These are phyloP conservation scores for Solanum clarkiae DNA, from an alignment of 257 asterid species.

Conservation along the genomic window DNA sequence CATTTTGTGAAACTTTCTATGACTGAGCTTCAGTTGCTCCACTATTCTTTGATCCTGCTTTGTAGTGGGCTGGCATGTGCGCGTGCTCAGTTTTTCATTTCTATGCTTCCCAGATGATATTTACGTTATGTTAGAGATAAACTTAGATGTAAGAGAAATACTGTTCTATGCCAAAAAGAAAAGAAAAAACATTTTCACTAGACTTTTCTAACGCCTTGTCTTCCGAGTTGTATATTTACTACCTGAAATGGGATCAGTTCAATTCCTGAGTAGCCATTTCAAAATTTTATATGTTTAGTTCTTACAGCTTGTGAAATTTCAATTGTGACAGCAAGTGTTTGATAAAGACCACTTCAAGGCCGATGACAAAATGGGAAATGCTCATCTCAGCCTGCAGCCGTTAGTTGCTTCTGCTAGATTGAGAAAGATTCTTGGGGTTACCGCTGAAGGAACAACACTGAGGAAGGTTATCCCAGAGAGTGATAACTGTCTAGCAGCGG, in stretches of 20 bases:
- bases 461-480: slow-evolving; percentile 35
- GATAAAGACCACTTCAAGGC: slow-evolving; percentile 41
- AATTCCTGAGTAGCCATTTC: neutral
- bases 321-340: slow-evolving; percentile 29
- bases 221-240: neutral
- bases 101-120: neutral
- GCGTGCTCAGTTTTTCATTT: neutral
- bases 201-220: neutral
- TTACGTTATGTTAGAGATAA: neutral
- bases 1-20: neutral
- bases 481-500: slow-evolving; percentile 39
- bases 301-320: neutral
- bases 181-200: neutral
- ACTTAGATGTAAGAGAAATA: neutral
- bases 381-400: slow-evolving; percentile 30
- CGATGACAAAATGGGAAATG: slow-evolving; percentile 41
- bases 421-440: slow-evolving; percentile 26
- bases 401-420: slow-evolving; percentile 30
- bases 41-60: neutral
- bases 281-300: neutral
- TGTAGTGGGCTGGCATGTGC: neutral
- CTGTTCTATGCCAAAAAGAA: neutral
- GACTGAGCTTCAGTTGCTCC: neutral
- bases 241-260: neutral
- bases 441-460: slow-evolving; percentile 20